phyloP scores from a whole-genome alignment of 345 rosid species.

The Bruguiera sexangula region DNA sequence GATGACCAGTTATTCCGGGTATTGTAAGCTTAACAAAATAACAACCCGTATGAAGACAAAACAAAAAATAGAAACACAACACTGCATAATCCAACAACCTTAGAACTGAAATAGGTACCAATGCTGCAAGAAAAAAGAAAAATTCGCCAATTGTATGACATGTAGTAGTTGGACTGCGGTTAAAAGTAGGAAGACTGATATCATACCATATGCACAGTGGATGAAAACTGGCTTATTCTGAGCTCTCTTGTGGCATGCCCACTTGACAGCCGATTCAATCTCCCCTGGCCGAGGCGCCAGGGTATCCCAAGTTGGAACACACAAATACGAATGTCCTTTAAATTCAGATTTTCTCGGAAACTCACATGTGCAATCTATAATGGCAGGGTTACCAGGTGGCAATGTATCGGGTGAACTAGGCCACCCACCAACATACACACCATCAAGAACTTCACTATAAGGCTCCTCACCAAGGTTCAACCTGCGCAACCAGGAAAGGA shows the following conservation, averaged over 20 bases:
- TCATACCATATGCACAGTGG: constrained; percentile 73
- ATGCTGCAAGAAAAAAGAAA: neutral
- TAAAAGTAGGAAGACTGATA: neutral
- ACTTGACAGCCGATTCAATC: constrained; percentile 70
- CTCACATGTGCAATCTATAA: constrained; percentile 72
- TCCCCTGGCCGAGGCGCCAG: constrained; percentile 61
- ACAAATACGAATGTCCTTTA: constrained; percentile 43
- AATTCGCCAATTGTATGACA: neutral
- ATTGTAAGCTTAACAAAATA: neutral
- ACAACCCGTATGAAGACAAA: too few relatives aligned
- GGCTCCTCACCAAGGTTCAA: constrained; percentile 50
- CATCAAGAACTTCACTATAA: constrained; percentile 47
- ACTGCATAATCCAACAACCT: too few relatives aligned
- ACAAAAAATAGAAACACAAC: too few relatives aligned
- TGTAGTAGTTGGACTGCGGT: too few relatives aligned
- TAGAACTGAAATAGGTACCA: neutral
- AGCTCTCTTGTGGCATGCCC: constrained; percentile 65
- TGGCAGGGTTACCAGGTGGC: constrained; percentile 71
- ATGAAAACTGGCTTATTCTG: constrained; percentile 51
- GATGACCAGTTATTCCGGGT: neutral
- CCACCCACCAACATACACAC: constrained; percentile 72
- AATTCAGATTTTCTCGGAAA: constrained; percentile 48
- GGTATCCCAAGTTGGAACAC: constrained; percentile 79
- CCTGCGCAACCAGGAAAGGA: constrained; percentile 44
- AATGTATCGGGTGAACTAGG: constrained; percentile 40